Percentiles rank a stretch among this genome's conserved stretches.
Evolutionary conservation across 441 rosid genomes (phyloP).

Genomic region (Jatropha multifida): DNA sequence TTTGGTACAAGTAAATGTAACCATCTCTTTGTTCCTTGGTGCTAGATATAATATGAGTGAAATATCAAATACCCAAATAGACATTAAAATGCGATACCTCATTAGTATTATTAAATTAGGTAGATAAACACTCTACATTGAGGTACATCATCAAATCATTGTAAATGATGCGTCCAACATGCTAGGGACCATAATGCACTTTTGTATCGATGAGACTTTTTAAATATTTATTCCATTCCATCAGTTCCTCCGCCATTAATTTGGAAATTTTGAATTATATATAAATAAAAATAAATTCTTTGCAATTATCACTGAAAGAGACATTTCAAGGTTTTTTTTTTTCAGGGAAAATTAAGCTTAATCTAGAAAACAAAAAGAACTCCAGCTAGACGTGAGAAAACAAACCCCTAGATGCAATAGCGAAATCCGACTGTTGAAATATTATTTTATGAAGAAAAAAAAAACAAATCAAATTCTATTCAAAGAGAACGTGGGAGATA

Average conservation of each 20-base stretch:
- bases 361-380: not conserved
- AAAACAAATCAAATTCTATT: no score
- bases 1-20: no score
- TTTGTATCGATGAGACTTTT: no score
- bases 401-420: no score
- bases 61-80: not conserved
- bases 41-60: not conserved
- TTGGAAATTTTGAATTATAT: not conserved
- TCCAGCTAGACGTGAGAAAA: no score
- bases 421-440: no score
- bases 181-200: not conserved
- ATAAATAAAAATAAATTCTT: no score
- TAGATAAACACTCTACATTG: not conserved
- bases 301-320: not conserved
- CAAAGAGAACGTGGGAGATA: not conserved
- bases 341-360: not conserved
- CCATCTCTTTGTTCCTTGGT: not conserved
- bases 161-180: no score
- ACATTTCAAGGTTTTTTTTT: not conserved
- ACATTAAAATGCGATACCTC: not conserved
- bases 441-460: no score
- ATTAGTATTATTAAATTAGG: not conserved
- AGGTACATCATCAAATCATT: no score
- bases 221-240: no score
- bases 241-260: not conserved